Base-by-base conservation (phyloP, 2,329 filamentous ascomycete genomes). In the Chaetomiaceae sp. region DNA sequence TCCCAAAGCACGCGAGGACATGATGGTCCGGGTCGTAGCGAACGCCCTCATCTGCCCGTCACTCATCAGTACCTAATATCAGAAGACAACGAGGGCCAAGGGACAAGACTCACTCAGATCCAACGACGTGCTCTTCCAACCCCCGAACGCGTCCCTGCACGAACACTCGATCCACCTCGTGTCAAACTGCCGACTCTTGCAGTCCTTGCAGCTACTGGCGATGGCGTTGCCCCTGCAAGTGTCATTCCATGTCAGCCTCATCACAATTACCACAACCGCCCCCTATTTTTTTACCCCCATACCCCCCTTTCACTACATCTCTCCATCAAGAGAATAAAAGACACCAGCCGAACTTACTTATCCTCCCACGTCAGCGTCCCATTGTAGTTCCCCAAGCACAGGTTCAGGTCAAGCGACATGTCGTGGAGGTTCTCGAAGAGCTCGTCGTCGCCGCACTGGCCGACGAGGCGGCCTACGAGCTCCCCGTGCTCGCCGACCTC, bases 1-100 rank as follows among this genome's bases (percentile, higher is more conserved):
- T 11, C 6, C 6, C 19, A 29, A 25, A 52, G 36, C 49, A 52
- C 23, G 49, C 42, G 19, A 52, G 17, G 4, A 47, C 49, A 33
- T 52, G 34, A 27, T 3, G 11, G 17, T 40, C 36, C 49, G 19
- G 23, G 34, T 52, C 43, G 20, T 52, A 52, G 49, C 49, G 42
- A 20, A 52, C 19, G 14, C 49, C 34, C 4, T 27, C 20, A 36
- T 52, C 49, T 52, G 15, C 3, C 4, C 5, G n/a, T 6, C 12
- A 25, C 3, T 2, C 9, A 19, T 7, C 11, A n/a, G 23, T 9
- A 0, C 14, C 42, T 19, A 50, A 38, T 14, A 37, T 14, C 17
- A 14, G n/a, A 20, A 19, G 9, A 45, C 9, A 15, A 20, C 9
- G 34, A 15, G 20, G 17, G 25, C 19, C 8, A 25, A 19, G 17